Evolutionary conservation across 352 stramenopile species (phyloP).

Genomic region (Phytophthora sansomeana): DNA sequence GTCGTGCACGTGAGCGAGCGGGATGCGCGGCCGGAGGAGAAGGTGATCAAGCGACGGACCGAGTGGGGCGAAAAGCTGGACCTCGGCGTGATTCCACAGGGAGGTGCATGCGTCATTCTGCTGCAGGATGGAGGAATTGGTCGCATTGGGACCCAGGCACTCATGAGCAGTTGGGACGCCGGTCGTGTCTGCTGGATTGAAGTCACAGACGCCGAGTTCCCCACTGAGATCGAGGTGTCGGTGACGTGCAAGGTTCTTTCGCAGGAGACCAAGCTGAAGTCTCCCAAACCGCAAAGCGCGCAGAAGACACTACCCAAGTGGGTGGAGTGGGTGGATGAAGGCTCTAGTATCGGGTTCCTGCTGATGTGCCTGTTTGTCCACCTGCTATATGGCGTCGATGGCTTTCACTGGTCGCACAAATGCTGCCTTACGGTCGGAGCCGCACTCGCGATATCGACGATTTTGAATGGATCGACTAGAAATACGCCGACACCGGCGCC

Average conservation of each 20-base stretch:
- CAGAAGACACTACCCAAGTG: slow-evolving; percentile 65
- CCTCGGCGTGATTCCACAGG: slow-evolving; percentile 80
- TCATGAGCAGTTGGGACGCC: slow-evolving; percentile 90
- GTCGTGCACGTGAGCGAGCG: slow-evolving; percentile 72
- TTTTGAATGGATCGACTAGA: slow-evolving; percentile 69
- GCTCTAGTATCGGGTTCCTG: slow-evolving; percentile 80
- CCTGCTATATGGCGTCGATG: slow-evolving; percentile 82
- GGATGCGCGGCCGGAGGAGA: slow-evolving; percentile 64
- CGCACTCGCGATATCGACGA: slow-evolving; percentile 82
- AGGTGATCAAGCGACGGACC: slow-evolving; percentile 78
- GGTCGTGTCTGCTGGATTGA: slow-evolving; percentile 82
- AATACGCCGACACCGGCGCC: slow-evolving; percentile 35
- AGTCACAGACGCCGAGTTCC: slow-evolving; percentile 63
- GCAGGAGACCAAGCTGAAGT: slow-evolving; percentile 38
- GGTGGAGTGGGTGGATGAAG: slow-evolving; percentile 81
- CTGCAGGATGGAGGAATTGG: slow-evolving; percentile 75
- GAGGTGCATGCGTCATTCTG: slow-evolving; percentile 81
- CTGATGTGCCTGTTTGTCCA: slow-evolving; percentile 89
- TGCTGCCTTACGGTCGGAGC: slow-evolving; percentile 84
- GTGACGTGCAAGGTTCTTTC: slow-evolving; percentile 80
- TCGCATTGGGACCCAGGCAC: slow-evolving; percentile 80
- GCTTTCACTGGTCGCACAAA: slow-evolving; percentile 89
- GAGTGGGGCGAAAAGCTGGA: slow-evolving; percentile 74
- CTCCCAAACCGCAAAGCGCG: slow-evolving; percentile 32
- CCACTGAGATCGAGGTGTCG: slow-evolving; percentile 83